Evolutionary conservation across 257 asterid genomes (phyloP).

Genomic region (Scutellaria baicalensis): DNA sequence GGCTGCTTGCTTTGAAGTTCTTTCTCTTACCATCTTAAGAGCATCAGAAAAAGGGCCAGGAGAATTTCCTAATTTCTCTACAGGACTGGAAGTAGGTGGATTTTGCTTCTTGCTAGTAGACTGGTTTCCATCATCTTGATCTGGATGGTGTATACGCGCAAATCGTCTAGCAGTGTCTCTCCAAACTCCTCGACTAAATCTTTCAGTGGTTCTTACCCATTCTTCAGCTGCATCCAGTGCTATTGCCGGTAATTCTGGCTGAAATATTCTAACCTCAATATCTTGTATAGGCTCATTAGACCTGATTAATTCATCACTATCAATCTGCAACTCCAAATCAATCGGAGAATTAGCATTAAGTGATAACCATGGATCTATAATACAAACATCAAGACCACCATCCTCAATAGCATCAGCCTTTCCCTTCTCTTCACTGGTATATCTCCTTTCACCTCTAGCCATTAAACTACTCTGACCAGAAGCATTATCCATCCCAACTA

Average conservation of each 20-base stretch:
- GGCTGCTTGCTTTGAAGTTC: slow-evolving; percentile 17
- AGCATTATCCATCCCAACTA: slow-evolving; percentile 11
- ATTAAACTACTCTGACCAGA: slow-evolving; percentile 25
- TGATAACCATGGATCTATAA: slow-evolving; percentile 41
- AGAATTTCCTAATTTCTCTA: slow-evolving; percentile 31
- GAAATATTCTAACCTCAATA: slow-evolving; percentile 11
- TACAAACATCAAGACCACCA: neutral
- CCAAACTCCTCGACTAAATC: neutral
- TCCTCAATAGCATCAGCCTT: slow-evolving; percentile 24
- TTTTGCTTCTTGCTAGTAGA: slow-evolving; percentile 29
- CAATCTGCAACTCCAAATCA: slow-evolving; percentile 14
- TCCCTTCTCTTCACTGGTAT: slow-evolving; percentile 46
- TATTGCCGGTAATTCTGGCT: slow-evolving; percentile 2
- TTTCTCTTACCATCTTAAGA: slow-evolving; percentile 40
- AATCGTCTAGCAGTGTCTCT: slow-evolving; percentile 31
- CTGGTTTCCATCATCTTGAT: slow-evolving; percentile 17
- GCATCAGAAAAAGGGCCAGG: slow-evolving; percentile 52
- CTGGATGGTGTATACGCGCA: slow-evolving; percentile 30
- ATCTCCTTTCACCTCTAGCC: slow-evolving; percentile 27
- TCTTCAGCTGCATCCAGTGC: slow-evolving; percentile 1
- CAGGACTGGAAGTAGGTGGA: slow-evolving; percentile 16
- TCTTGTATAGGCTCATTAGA: neutral
- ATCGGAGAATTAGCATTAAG: slow-evolving; percentile 16
- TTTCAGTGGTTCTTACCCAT: neutral
- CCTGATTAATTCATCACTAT: neutral